A percentile compares a stretch with the other conserved stretches of the same genome.
Conservation (phyloP, 2,329 filamentous ascomycete genomes). For the Pseudocercospora vitis region DNA sequence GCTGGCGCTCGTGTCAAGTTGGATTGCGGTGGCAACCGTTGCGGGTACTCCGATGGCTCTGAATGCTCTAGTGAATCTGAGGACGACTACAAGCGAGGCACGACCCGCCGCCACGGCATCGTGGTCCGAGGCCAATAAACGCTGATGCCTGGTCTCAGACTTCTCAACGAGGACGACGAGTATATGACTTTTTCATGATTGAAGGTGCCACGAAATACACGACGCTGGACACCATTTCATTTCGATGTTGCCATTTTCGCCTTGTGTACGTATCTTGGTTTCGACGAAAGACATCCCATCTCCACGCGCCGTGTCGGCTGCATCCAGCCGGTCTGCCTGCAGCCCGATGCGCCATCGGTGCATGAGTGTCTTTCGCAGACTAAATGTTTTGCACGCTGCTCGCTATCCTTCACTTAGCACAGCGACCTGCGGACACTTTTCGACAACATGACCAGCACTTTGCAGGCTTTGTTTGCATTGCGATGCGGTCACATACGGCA, state of each 20-base stretch:
- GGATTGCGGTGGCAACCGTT: conserved; percentile 87
- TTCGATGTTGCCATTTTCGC: conserved; percentile 1
- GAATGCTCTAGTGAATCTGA: conserved; percentile 69
- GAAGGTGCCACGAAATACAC: conserved; percentile 1
- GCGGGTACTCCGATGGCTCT: conserved; percentile 71
- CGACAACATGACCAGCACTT: conserved; percentile 16
- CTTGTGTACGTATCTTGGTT: conserved; percentile 16
- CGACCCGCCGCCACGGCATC: conserved; percentile 49
- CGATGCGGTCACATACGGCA: conserved; percentile 1
- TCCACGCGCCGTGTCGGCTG: conserved; percentile 8
- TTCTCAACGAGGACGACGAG: background rate
- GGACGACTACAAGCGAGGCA: conserved; percentile 44
- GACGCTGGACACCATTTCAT: conserved; percentile 2
- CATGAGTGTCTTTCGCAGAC: conserved; percentile 3
- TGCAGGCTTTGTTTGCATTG: conserved; percentile 13
- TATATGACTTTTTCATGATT: conserved; percentile 9
- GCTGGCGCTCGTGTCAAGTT: conserved; percentile 88
- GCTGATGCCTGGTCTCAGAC: background rate
- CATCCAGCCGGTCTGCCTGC: conserved; percentile 24
- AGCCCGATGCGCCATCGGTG: conserved; percentile 1
- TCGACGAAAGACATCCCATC: conserved; percentile 6
- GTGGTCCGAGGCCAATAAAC: conserved; percentile 39
- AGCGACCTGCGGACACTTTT: conserved; percentile 17
- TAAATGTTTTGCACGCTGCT: conserved; percentile 5
- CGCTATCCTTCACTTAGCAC: background rate